Evolutionary conservation across 345 rosid genomes (phyloP).

Genomic region (Odontarrhena argentea): DNA sequence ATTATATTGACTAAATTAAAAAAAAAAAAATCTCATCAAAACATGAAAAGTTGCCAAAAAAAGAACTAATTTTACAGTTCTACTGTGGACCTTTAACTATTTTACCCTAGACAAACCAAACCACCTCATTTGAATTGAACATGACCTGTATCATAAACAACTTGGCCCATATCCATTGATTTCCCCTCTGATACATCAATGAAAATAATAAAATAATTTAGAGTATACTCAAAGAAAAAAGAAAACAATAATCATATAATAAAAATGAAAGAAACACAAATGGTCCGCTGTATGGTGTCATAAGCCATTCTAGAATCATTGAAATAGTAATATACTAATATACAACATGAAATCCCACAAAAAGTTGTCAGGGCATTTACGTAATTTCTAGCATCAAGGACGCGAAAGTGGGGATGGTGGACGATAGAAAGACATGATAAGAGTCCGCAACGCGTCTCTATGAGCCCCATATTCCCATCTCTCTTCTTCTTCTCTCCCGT

Average conservation of each 20-base stretch:
- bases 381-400: conserved; percentile 29
- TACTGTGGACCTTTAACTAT: no score
- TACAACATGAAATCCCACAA: no score
- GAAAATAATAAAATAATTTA: not conserved
- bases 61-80: no score
- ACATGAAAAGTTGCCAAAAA: no score
- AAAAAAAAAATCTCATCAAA: no score
- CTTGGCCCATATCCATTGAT: conserved; percentile 32
- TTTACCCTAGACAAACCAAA: no score
- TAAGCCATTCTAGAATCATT: conserved; percentile 37
- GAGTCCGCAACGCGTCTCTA: conserved; percentile 83
- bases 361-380: conserved; percentile 34
- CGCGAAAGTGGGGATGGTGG: conserved; percentile 41
- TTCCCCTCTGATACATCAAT: not conserved
- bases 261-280: not conserved
- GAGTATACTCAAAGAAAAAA: conserved; percentile 17
- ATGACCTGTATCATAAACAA: conserved; percentile 9
- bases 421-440: conserved; percentile 37
- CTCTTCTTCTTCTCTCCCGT: conserved; percentile 33
- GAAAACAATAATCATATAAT: not conserved
- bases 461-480: conserved; percentile 76
- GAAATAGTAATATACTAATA: not conserved
- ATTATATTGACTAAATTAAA: no score
- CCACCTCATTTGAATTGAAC: not conserved
- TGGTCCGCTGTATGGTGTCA: conserved; percentile 30